Evolutionary conservation across 371 early-diverging fungal genomes (phyloP).

Genomic region (Haplosporangium sp.): DNA sequence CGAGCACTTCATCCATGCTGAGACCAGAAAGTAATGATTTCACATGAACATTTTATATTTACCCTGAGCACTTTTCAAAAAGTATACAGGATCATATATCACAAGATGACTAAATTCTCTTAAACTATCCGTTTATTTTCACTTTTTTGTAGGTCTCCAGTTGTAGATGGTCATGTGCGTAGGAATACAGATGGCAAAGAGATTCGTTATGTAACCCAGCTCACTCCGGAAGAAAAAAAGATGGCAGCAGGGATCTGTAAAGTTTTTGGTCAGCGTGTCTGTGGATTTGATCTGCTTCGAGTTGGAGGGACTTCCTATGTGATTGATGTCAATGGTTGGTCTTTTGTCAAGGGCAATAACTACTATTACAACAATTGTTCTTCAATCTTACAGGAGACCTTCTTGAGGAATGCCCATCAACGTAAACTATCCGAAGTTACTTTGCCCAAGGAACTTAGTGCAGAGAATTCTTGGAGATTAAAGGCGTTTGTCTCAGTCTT

Average conservation of each 20-base stretch:
- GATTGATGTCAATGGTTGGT: slow-evolving; percentile 99
- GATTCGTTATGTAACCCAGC: slow-evolving; percentile 88
- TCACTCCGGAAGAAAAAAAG: slow-evolving; percentile 85
- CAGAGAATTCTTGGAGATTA: slow-evolving; percentile 90
- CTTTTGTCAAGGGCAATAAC: slow-evolving; percentile 98
- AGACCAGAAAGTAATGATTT: slow-evolving; percentile 89
- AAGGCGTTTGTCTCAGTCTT: slow-evolving; percentile 94
- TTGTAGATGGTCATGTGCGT: slow-evolving; percentile 96
- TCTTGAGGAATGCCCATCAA: slow-evolving; percentile 67
- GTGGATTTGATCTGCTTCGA: slow-evolving; percentile 97
- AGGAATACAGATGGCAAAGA: slow-evolving; percentile 98
- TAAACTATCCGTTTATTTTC: too few relatives aligned
- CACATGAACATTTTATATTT: too few relatives aligned
- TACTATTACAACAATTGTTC: slow-evolving; percentile 94
- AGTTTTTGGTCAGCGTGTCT: slow-evolving; percentile 88
- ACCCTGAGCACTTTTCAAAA: too few relatives aligned
- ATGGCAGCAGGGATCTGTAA: slow-evolving; percentile 85
- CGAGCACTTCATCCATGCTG: slow-evolving; percentile 91
- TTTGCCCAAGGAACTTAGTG: slow-evolving; percentile 71
- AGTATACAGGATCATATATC: too few relatives aligned
- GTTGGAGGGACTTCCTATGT: slow-evolving; percentile 89
- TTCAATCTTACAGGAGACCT: slow-evolving; percentile 75
- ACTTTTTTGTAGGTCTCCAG: slow-evolving; percentile 82
- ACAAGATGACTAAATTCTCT: too few relatives aligned
- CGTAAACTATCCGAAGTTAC: slow-evolving; percentile 68